phyloP scores from a whole-genome alignment of 2,329 filamentous ascomycete genomes.

The Mycosphaerella sp. region DNA sequence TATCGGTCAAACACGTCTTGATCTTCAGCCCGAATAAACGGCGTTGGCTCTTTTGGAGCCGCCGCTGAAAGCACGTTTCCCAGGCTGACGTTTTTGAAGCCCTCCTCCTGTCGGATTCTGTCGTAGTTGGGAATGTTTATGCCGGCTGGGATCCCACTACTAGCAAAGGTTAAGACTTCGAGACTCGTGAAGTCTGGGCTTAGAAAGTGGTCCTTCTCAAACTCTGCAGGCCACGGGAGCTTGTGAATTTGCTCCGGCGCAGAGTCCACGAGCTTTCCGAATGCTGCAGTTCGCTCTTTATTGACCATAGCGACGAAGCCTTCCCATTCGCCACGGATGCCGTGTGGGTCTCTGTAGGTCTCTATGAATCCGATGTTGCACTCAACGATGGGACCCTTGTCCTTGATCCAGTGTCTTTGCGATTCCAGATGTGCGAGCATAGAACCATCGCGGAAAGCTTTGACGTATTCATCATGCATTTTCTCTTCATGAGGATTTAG shows the following conservation, averaged over 20 bases:
- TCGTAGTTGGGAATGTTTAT: conserved; percentile 55
- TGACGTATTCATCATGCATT: conserved; percentile 46
- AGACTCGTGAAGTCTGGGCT: conserved; percentile 94
- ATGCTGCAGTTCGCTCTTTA: conserved; percentile 64
- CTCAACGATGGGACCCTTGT: conserved; percentile 48
- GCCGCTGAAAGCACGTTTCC: conserved; percentile 91
- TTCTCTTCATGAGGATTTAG: conserved; percentile 41
- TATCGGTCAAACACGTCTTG: conserved; percentile 73
- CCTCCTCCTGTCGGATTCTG: conserved; percentile 71
- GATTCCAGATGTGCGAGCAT: conserved; percentile 47
- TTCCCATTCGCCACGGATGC: conserved; percentile 48
- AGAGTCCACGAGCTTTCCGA: conserved; percentile 58
- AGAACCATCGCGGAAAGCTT: conserved; percentile 47
- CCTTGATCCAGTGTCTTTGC: conserved; percentile 49
- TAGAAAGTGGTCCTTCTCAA: conserved; percentile 94
- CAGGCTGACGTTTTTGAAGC: conserved; percentile 90
- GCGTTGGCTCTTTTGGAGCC: conserved; percentile 84
- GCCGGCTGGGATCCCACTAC: conserved; percentile 55
- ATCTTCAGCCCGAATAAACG: conserved; percentile 78
- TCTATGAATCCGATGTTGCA: conserved; percentile 51
- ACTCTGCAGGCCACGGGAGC: conserved; percentile 78
- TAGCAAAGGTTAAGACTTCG: conserved; percentile 78
- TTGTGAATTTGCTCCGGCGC: conserved; percentile 81
- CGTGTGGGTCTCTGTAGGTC: conserved; percentile 51
- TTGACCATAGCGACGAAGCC: conserved; percentile 63